Base-by-base conservation (phyloP, 345 rosid species). In the Lepidium sativum region DNA sequence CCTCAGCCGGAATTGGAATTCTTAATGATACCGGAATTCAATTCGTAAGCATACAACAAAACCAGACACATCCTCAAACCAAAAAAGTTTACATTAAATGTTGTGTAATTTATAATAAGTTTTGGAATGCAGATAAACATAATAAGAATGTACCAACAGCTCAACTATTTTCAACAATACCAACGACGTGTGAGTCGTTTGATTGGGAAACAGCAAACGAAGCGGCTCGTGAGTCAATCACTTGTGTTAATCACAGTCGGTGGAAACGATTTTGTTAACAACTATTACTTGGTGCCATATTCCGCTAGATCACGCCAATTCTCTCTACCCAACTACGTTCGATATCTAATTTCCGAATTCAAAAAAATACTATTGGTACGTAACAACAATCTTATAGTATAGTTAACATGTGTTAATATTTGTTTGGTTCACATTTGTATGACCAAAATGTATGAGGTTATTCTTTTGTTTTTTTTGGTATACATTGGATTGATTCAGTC, bases 1-100 rank as follows among this genome's bases (percentile, higher is more conserved):
- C 98, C 41, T 92, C 98, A 0, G 96, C 98, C 32, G 97, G 98
- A 10, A 83, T 92, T 1, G 98, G 98, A 25, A 79, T 92, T 45
- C 89, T 89, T 64, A 87, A 92, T 39, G 98, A 92, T 62, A 92
- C 97, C 3, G 98, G 98, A 12, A 4, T 84, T 45, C 98, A 92
- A 67, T 92, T 89, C 39, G 97, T 89, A 80, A 61, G 91, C 75
- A 25, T 42, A 41, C 9, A 55, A 56, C 0, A 7, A 49, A 64
- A 49, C 60, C 32, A 38, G 20, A 27, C 21, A 12, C 44, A 10
- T 9, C 10, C 11, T 18, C 9, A 4, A 5, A 14, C 15, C 4
- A 8, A 4, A 5, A 2, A 38, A 8, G n/a, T 16, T 37, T 33
- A 3, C 21, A 51, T n/a, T n/a, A 31, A 12, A 5, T 33, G 2